These are phyloP conservation scores for Exsudoporus frostii DNA, from an alignment of 768 basidiomycete genomes.

Conservation along the genomic window DNA sequence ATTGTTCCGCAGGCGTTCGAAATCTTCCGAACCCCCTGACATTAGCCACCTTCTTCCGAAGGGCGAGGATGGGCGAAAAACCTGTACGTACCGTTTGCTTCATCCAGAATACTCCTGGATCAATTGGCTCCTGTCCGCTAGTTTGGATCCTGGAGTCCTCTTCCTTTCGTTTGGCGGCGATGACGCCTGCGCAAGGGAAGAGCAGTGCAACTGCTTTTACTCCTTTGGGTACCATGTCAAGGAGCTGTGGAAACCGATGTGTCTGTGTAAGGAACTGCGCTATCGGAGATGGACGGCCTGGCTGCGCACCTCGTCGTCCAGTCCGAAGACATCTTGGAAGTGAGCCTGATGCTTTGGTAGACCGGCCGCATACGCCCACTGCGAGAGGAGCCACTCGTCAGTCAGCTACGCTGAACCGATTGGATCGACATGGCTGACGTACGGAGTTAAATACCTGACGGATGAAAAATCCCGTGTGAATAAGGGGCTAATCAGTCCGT, in stretches of 20 bases:
- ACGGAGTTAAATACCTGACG: slow-evolving; percentile 32
- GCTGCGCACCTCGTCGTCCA: slow-evolving; percentile 58
- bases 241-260: slow-evolving; percentile 46
- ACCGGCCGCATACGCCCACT: slow-evolving; percentile 75
- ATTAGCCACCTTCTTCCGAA: neutral
- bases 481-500: neutral
- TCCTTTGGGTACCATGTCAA: slow-evolving; percentile 65
- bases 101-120: slow-evolving; percentile 77
- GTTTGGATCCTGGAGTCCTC: slow-evolving; percentile 58
- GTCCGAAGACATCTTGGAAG: slow-evolving; percentile 71
- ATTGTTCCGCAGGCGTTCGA: slow-evolving; percentile 87
- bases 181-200: slow-evolving; percentile 64
- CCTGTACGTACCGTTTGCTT: slow-evolving; percentile 72
- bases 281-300: neutral
- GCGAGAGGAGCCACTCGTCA: neutral
- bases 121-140: slow-evolving; percentile 46
- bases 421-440: slow-evolving; percentile 3
- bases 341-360: slow-evolving; percentile 45
- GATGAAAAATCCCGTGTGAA: neutral
- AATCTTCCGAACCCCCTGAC: slow-evolving; percentile 46
- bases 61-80: neutral
- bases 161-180: slow-evolving; percentile 47
- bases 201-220: slow-evolving; percentile 83
- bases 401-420: neutral
- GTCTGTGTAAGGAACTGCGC: neutral